A percentile compares a stretch with the other conserved stretches of the same genome.
phyloP scores from a whole-genome alignment of 139 green algal species.

The Eudorina sp. region DNA sequence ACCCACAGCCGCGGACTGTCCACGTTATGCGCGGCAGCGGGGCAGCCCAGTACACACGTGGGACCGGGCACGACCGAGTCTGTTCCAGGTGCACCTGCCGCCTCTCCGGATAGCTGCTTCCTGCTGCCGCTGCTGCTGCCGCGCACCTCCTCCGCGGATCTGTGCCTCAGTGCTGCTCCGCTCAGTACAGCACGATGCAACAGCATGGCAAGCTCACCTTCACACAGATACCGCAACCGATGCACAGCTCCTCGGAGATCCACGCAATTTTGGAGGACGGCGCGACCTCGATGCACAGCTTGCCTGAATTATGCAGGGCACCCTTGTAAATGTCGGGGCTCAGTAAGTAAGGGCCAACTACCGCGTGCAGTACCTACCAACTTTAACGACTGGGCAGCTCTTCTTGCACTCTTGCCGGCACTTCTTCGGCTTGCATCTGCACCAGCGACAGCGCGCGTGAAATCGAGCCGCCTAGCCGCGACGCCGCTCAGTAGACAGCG shows the following conservation, averaged over 20 bases:
- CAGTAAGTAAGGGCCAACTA: not conserved
- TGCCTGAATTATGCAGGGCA: too few relatives aligned
- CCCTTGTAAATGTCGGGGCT: not conserved
- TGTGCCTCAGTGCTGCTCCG: not conserved
- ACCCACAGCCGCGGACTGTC: too few relatives aligned
- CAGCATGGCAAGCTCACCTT: too few relatives aligned
- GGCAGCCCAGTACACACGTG: too few relatives aligned
- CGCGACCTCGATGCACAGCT: conserved; percentile 97
- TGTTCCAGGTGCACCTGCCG: too few relatives aligned
- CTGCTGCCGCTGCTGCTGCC: not conserved
- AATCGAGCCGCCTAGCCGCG: not conserved
- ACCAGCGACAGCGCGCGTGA: not conserved
- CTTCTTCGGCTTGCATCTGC: conserved; percentile 98
- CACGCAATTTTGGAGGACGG: conserved; percentile 91
- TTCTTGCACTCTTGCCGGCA: conserved; percentile 99
- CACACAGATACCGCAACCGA: conserved; percentile 99
- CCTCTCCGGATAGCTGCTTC: too few relatives aligned
- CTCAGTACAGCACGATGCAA: too few relatives aligned
- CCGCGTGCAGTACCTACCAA: conserved; percentile 69
- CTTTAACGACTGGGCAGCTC: conserved; percentile 98
- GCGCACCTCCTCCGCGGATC: too few relatives aligned
- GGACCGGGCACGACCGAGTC: too few relatives aligned
- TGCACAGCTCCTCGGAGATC: conserved; percentile 99
- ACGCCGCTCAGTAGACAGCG: not conserved
- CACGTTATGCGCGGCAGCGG: too few relatives aligned